Percentiles rank a stretch among this genome's conserved stretches.
These are phyloP conservation scores for Dioscorea cayenensis DNA, from an alignment of 116 monocot genomes.

Conservation along the genomic window DNA sequence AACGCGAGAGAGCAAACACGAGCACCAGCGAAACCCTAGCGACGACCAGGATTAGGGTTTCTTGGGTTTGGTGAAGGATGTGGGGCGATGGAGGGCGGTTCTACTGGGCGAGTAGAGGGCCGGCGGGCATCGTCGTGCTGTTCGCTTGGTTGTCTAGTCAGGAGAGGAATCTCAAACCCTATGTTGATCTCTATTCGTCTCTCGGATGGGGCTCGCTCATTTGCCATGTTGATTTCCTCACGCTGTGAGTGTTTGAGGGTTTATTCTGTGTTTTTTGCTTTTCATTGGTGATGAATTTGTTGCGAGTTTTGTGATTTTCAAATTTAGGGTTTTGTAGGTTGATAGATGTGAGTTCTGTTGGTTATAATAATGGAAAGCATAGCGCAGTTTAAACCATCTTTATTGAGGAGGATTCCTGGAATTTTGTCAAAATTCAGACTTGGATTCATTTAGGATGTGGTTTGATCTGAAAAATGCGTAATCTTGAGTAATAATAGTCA, in stretches of 20 bases:
- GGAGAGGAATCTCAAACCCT: conserved; percentile 32
- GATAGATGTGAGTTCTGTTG: background rate
- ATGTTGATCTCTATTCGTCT: conserved; percentile 31
- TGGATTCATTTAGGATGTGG: too few species aligned
- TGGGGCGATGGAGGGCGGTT: conserved; percentile 29
- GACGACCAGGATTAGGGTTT: too few species aligned
- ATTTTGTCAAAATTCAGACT: too few species aligned
- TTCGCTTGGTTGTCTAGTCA: conserved; percentile 47
- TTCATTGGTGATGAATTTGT: background rate
- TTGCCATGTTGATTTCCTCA: conserved; percentile 41
- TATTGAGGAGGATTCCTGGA: background rate
- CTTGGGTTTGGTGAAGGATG: conserved; percentile 3
- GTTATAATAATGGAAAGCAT: background rate
- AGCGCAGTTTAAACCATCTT: background rate
- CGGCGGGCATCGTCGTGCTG: conserved; percentile 35
- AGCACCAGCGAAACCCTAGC: too few species aligned
- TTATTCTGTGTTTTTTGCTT: background rate
- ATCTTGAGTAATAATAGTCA: too few species aligned
- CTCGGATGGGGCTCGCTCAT: conserved; percentile 41
- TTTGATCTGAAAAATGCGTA: too few species aligned
- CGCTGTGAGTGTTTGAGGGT: conserved; percentile 22
- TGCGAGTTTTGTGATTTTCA: background rate
- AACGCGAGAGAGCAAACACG: too few species aligned
- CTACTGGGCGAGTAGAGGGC: conserved; percentile 26
- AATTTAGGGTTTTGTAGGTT: background rate